A percentile compares a stretch with the other conserved stretches of the same genome.
Evolutionary conservation across 2,329 filamentous ascomycete genomes (phyloP).

Genomic region (Sporothrix sp.): DNA sequence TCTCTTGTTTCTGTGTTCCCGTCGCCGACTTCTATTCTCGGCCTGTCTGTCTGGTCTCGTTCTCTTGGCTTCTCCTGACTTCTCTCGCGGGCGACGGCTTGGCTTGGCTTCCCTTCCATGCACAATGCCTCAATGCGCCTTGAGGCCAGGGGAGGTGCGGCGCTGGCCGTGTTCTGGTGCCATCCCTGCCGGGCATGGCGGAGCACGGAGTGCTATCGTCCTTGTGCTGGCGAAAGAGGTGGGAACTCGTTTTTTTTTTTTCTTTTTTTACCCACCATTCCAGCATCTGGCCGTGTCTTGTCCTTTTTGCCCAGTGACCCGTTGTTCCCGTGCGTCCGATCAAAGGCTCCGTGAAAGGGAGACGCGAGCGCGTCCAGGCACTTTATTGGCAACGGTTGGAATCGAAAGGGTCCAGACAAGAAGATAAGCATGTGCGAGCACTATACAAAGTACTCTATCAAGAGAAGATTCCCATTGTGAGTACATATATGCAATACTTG

Average conservation of each 20-base stretch:
- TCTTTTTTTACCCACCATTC: background rate
- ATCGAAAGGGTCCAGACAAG: background rate
- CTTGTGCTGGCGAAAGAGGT: conserved; percentile 1
- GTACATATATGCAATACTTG: no score
- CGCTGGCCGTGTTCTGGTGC: no score
- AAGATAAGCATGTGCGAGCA: no score
- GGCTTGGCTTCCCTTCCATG: background rate
- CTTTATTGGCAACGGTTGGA: no score
- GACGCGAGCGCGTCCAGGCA: no score
- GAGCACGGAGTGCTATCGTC: conserved; percentile 6
- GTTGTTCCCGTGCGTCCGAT: conserved; percentile 1
- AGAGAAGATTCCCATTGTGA: no score
- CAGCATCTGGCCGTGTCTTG: background rate
- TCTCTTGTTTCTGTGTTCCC: background rate
- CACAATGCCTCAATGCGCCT: no score
- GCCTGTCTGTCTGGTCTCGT: background rate
- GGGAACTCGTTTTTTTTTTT: background rate
- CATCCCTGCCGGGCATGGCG: conserved; percentile 1
- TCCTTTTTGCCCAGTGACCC: background rate
- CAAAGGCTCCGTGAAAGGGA: background rate
- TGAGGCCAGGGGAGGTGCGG: no score
- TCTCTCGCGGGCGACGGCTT: background rate
- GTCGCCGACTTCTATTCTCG: background rate
- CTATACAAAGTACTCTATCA: no score
- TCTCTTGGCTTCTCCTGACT: background rate